Base-by-base conservation (phyloP, 805 yeast species). In the Candida coleopterorum region DNA sequence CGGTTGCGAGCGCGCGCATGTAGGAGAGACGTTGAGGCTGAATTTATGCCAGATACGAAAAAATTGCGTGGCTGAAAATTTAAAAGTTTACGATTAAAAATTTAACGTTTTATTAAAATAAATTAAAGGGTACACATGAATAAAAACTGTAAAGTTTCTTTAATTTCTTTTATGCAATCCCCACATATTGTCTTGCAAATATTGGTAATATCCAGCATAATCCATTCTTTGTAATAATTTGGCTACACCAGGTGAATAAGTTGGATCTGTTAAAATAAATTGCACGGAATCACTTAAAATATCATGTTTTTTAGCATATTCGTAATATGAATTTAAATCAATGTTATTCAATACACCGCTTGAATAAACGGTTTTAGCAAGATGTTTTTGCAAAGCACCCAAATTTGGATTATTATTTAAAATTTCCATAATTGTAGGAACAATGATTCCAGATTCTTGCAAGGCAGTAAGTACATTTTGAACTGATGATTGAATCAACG, bases 321-420 rank as follows among this genome's bases (percentile, higher is more conserved):
- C 45, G 31, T 45, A 58, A 33, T 40, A 41, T 1, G 44, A 37
- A 37, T 55, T 49, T 23, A 60, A 29, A 36, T 62, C 64, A 12
- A 64, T 39, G 22, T 53, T 47, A 38, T 61, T 48, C 22, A 64
- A 52, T 3, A 51, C 62, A 3, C 68, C 69, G 14, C 52, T 49
- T 28, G 58, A 39, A 43, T 63, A 63, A 5, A 66, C 44, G 11
- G 49, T 47, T 6, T 23, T 21, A 11, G 38, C 38, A 8, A 55
- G 36, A 31, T 56, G 50, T 11, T 47, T 40, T 2, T 50, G 47
- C 37, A 60, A 50, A 12, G 43, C 33, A 34, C 52, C 53, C n/a
- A 39, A 21, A 14, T 24, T 30, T 14, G 26, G 39, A 12, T 27
- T 30, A n/a, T 56, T 46, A 5, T 42, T 44, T n/a, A 56, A 20